Evolutionary conservation across 2,329 filamentous ascomycete species (phyloP).

Genomic region (Penicillium concentricum): DNA sequence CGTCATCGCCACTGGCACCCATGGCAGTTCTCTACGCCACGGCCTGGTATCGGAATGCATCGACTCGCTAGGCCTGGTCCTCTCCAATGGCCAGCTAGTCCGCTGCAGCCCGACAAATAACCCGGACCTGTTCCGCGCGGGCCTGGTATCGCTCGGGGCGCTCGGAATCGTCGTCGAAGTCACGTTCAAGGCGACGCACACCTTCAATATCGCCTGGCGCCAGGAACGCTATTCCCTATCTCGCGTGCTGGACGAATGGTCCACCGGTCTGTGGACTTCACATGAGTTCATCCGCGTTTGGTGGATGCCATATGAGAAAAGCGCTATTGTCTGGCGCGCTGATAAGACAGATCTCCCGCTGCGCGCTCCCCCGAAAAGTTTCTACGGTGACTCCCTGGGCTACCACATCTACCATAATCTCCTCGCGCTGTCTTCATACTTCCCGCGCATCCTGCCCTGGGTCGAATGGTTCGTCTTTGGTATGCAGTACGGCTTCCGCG

Average conservation of each 20-base stretch:
- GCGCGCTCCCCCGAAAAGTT: conserved; percentile 62
- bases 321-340: conserved; percentile 88
- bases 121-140: conserved; percentile 80
- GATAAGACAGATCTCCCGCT: conserved; percentile 67
- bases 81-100: conserved; percentile 74
- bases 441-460: conserved; percentile 78
- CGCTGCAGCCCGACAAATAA: conserved; percentile 68
- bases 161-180: conserved; percentile 89
- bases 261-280: conserved; percentile 72
- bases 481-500: conserved; percentile 89
- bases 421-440: conserved; percentile 73
- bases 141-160: conserved; percentile 81
- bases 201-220: conserved; percentile 82
- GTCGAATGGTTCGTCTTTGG: conserved; percentile 97
- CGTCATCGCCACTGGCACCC: conserved; percentile 88
- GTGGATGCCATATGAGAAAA: conserved; percentile 93
- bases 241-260: conserved; percentile 70
- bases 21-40: conserved; percentile 81
- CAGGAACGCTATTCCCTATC: conserved; percentile 73
- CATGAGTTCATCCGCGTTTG: conserved; percentile 91
- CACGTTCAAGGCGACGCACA: conserved; percentile 75
- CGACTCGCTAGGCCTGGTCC: conserved; percentile 71
- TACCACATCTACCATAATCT: conserved; percentile 92
- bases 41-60: conserved; percentile 82
- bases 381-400: conserved; percentile 78